phyloP scores from a whole-genome alignment of 495 filamentous ascomycete species.

The Xylona heveae region DNA sequence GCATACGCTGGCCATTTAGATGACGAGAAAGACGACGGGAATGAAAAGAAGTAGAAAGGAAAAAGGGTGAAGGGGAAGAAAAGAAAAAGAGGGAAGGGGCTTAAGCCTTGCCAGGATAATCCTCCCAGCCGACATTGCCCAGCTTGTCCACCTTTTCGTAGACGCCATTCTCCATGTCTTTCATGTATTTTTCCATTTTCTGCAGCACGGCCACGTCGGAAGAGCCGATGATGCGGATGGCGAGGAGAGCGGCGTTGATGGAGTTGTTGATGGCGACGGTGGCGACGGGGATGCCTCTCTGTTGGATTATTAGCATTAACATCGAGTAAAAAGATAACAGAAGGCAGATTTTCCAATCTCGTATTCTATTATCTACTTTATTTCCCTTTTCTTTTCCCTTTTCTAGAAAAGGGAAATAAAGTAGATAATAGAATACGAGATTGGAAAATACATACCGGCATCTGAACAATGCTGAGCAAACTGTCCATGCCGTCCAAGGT shows the following conservation, averaged over 20 bases:
- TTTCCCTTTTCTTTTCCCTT: neutral
- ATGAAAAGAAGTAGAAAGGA: too few relatives aligned
- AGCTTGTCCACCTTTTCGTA: constrained; percentile 4
- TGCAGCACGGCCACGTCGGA: constrained; percentile 24
- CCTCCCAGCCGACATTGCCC: constrained; percentile 2
- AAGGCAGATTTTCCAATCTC: too few relatives aligned
- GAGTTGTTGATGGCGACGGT: constrained; percentile 88
- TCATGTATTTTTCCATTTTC: constrained; percentile 2
- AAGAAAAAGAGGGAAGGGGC: too few relatives aligned
- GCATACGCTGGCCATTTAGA: too few relatives aligned
- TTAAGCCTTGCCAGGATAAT: neutral
- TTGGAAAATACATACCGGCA: constrained; percentile 51
- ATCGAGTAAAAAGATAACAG: neutral
- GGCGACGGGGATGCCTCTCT: constrained; percentile 58
- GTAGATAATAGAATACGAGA: neutral
- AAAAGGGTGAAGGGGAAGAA: too few relatives aligned
- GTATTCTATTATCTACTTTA: neutral
- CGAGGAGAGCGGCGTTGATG: constrained; percentile 76
- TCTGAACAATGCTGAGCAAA: constrained; percentile 76
- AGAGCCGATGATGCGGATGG: constrained; percentile 62
- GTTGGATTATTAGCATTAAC: constrained; percentile 5
- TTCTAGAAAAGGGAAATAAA: neutral
- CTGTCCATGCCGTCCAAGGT: constrained; percentile 78
- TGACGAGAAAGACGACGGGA: too few relatives aligned
- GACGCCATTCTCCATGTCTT: constrained; percentile 2